phyloP scores from a whole-genome alignment of 2,329 filamentous ascomycete genomes.

The Lojkania enalia region DNA sequence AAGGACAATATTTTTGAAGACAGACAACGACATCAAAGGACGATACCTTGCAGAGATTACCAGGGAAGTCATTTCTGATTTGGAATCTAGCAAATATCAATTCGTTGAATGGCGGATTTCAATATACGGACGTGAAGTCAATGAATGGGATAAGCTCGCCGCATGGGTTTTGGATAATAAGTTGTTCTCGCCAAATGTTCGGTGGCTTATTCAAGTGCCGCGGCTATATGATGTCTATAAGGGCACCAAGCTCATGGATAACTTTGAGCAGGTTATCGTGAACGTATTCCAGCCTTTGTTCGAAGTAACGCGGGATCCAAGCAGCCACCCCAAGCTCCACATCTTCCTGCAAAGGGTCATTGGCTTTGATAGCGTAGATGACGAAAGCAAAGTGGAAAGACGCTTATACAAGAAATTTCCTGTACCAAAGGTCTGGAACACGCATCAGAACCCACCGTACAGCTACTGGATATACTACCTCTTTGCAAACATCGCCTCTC shows the following conservation, averaged over 20 bases:
- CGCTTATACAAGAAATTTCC: slow-evolving; percentile 96
- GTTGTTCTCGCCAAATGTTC: slow-evolving; percentile 94
- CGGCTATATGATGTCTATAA: slow-evolving; percentile 97
- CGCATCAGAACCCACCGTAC: slow-evolving; percentile 95
- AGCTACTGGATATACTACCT: slow-evolving; percentile 99
- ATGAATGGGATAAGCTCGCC: slow-evolving; percentile 97
- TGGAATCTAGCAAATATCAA: slow-evolving; percentile 98
- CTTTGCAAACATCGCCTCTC: slow-evolving; percentile 88
- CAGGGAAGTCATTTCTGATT: slow-evolving; percentile 93
- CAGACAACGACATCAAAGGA: slow-evolving; percentile 95
- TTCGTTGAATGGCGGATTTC: slow-evolving; percentile 99
- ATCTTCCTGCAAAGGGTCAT: slow-evolving; percentile 93
- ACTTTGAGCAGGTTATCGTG: slow-evolving; percentile 84
- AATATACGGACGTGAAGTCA: slow-evolving; percentile 86
- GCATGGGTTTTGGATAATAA: slow-evolving; percentile 99
- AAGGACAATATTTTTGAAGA: slow-evolving; percentile 98
- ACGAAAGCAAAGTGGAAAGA: slow-evolving; percentile 95
- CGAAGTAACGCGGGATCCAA: slow-evolving; percentile 86
- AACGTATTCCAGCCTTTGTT: slow-evolving; percentile 95
- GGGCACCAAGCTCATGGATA: slow-evolving; percentile 80
- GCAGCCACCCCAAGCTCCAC: slow-evolving; percentile 87
- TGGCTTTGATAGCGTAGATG: slow-evolving; percentile 96
- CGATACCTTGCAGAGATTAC: slow-evolving; percentile 97
- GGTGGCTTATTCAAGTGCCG: slow-evolving; percentile 95
- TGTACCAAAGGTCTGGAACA: slow-evolving; percentile 83